These are phyloP conservation scores for Penicillium pulvis DNA, from an alignment of 495 filamentous ascomycete species.

Conservation along the genomic window DNA sequence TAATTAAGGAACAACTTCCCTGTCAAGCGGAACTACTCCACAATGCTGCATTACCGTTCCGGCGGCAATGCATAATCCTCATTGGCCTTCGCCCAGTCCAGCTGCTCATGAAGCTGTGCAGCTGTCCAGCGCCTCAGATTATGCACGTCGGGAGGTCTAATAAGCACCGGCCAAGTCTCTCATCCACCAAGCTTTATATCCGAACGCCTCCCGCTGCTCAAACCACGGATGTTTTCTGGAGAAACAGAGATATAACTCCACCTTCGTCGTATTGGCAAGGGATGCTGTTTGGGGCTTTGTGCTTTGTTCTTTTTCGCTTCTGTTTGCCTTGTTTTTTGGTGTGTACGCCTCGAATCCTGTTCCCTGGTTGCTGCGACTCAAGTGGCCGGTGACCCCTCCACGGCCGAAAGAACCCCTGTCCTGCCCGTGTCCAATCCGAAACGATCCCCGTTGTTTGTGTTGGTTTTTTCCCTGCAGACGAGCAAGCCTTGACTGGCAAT, in stretches of 20 bases:
- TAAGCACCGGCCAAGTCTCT: constrained; percentile 5
- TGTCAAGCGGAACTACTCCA: constrained; percentile 10
- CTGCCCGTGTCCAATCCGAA: constrained; percentile 21
- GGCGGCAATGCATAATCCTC: constrained; percentile 22
- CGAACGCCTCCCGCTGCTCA: constrained; percentile 23
- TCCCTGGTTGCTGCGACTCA: not conserved
- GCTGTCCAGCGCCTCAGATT: constrained; percentile 15
- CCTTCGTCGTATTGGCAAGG: not conserved
- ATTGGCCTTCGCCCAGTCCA: constrained; percentile 19
- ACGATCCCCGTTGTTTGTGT: not conserved
- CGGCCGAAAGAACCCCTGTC: constrained; percentile 18
- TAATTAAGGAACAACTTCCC: constrained; percentile 29
- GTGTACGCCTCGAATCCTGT: not conserved
- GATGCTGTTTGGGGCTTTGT: constrained; percentile 6
- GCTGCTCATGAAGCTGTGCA: constrained; percentile 9
- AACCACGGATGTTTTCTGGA: constrained; percentile 7
- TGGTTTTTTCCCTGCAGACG: constrained; percentile 19
- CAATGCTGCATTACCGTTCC: constrained; percentile 16
- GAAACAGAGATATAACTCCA: not conserved
- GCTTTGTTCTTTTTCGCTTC: constrained; percentile 7
- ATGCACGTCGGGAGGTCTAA: constrained; percentile 16
- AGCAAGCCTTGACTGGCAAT: constrained; percentile 6
- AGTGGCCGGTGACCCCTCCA: constrained; percentile 22
- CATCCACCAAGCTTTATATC: constrained; percentile 26
- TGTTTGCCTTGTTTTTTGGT: constrained; percentile 8